A percentile compares a stretch with the other conserved stretches of the same genome.
Evolutionary conservation across 2,329 filamentous ascomycete genomes (phyloP).

Genomic region (Fusarium camptoceras): DNA sequence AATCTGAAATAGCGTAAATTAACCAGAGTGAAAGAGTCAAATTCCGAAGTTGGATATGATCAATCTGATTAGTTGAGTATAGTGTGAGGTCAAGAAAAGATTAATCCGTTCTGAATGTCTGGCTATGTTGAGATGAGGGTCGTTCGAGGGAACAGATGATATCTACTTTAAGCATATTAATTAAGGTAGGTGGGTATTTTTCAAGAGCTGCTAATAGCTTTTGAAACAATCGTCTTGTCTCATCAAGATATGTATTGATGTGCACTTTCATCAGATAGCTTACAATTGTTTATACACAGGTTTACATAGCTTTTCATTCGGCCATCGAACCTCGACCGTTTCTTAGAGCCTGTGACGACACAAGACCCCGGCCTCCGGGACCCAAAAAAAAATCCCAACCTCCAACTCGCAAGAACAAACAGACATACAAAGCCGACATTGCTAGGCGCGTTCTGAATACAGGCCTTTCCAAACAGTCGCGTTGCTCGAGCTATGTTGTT

Average conservation of each 20-base stretch:
- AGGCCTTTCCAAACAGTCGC: conserved; percentile 9
- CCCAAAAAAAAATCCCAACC: conserved; percentile 34
- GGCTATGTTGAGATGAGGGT: background rate
- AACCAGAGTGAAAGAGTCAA: background rate
- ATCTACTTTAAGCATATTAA: background rate
- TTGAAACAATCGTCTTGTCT: background rate
- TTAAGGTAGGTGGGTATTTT: background rate
- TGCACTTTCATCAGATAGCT: background rate
- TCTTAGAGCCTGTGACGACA: conserved; percentile 38
- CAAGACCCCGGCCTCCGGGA: conserved; percentile 12
- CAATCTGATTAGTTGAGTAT: background rate
- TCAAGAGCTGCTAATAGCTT: background rate
- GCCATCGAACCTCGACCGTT: background rate
- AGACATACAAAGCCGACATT: background rate
- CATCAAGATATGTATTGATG: background rate
- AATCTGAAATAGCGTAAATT: background rate
- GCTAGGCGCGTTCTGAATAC: conserved; percentile 3
- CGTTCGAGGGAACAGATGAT: background rate
- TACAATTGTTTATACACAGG: background rate
- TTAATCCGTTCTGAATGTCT: background rate
- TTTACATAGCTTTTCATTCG: background rate
- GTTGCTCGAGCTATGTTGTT: conserved; percentile 65
- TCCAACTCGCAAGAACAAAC: conserved; percentile 29
- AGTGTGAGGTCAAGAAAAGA: background rate
- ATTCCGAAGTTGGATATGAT: background rate